Conservation (phyloP, 306 rosid genomes). For the Glycyrrhiza uralensis region DNA sequence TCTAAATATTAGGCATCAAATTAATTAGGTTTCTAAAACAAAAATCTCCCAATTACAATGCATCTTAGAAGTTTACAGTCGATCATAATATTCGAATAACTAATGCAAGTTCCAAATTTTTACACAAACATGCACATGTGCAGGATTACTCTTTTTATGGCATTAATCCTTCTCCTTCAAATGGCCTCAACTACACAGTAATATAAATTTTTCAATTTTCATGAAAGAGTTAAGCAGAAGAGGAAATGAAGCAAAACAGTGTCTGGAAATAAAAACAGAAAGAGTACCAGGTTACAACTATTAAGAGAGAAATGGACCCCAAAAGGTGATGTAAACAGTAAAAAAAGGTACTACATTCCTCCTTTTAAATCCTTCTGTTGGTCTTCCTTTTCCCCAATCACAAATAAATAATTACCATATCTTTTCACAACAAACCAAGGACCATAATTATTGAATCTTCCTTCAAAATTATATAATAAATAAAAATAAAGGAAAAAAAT, state of each 20-base stretch:
- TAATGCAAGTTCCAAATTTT: too few species aligned
- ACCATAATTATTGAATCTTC: background rate
- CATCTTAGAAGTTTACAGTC: too few species aligned
- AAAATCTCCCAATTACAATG: too few species aligned
- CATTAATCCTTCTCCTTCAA: too few species aligned
- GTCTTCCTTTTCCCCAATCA: background rate
- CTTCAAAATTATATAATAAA: background rate
- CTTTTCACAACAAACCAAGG: background rate
- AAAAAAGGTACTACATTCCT: background rate
- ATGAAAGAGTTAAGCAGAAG: background rate
- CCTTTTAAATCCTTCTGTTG: background rate
- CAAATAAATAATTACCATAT: background rate
- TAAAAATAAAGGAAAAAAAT: background rate
- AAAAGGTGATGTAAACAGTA: background rate
- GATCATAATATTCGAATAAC: too few species aligned
- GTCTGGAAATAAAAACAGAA: background rate
- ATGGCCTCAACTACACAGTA: too few species aligned
- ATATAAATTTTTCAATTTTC: too few species aligned
- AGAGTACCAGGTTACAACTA: too few species aligned
- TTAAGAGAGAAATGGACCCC: too few species aligned
- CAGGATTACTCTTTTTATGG: background rate
- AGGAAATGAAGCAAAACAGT: background rate
- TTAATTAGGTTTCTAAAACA: too few species aligned
- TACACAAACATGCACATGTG: too few species aligned
- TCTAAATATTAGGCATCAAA: too few species aligned